Evolutionary conservation across 768 basidiomycete genomes (phyloP).

Genomic region (Auriscalpium orientale): DNA sequence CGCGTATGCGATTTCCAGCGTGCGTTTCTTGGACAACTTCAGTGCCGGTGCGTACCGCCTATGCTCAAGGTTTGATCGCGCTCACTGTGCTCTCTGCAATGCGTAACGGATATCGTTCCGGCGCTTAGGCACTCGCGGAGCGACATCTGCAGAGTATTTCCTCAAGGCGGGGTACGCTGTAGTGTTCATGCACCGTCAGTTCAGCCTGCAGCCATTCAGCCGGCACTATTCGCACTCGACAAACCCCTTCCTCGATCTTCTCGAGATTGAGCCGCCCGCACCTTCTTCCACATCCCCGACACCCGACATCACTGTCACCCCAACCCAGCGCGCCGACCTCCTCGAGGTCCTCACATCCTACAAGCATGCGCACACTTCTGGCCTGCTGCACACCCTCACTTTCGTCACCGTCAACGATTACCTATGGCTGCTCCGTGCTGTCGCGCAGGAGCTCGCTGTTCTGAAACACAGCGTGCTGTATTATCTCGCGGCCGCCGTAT

Average conservation of each 20-base stretch:
- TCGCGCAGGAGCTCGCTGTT: constrained; percentile 69
- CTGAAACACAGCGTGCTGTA: constrained; percentile 76
- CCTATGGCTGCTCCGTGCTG: constrained; percentile 79
- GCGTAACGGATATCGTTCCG: background rate
- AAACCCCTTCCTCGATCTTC: constrained; percentile 94
- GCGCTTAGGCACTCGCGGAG: constrained; percentile 79
- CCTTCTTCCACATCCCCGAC: constrained; percentile 15
- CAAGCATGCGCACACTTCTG: constrained; percentile 68
- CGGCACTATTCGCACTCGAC: constrained; percentile 97
- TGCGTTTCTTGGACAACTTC: constrained; percentile 97
- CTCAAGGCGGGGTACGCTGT: constrained; percentile 91
- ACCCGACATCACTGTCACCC: constrained; percentile 56
- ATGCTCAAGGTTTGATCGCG: no score
- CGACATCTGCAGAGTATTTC: constrained; percentile 98
- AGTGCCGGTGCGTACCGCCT: constrained; percentile 66
- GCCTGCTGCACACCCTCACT: constrained; percentile 73
- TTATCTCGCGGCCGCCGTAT: constrained; percentile 96
- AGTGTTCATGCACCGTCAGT: constrained; percentile 97
- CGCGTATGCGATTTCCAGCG: constrained; percentile 43
- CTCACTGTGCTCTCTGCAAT: background rate
- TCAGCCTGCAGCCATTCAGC: constrained; percentile 96
- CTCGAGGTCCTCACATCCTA: constrained; percentile 70
- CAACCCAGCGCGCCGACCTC: constrained; percentile 56
- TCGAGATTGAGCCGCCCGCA: constrained; percentile 48
- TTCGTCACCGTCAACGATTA: constrained; percentile 97